phyloP scores from a whole-genome alignment of 768 basidiomycete species.

The Pleurotus eryngii region DNA sequence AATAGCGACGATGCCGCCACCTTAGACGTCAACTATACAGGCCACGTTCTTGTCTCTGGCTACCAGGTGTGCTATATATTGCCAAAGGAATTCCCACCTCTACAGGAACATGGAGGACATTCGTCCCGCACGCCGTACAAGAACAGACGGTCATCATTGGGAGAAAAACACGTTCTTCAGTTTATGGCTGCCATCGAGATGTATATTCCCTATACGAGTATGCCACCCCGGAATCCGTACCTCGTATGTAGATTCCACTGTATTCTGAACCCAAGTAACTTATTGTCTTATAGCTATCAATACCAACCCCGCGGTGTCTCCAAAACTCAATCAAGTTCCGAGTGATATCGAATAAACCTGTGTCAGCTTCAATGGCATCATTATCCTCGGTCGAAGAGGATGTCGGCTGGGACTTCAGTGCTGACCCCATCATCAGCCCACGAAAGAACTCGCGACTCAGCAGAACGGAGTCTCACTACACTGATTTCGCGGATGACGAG shows the following conservation, averaged over 20 bases:
- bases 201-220: slow-evolving; percentile 65
- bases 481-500: slow-evolving; percentile 78
- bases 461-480: slow-evolving; percentile 54
- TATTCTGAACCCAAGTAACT: not conserved
- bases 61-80: slow-evolving; percentile 76
- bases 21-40: slow-evolving; percentile 67
- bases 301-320: slow-evolving; percentile 75
- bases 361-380: slow-evolving; percentile 64
- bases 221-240: slow-evolving; percentile 72
- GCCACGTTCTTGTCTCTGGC: slow-evolving; percentile 71
- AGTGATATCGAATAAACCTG: slow-evolving; percentile 60
- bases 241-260: slow-evolving; percentile 42
- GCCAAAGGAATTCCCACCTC: slow-evolving; percentile 59
- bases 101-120: slow-evolving; percentile 22
- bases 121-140: slow-evolving; percentile 21
- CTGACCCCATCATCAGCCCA: slow-evolving; percentile 73
- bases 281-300: slow-evolving; percentile 50
- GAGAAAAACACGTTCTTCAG: slow-evolving; percentile 59
- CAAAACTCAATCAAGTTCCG: slow-evolving; percentile 73
- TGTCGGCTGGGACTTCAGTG: slow-evolving; percentile 68
- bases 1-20: slow-evolving; percentile 32
- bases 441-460: slow-evolving; percentile 41
- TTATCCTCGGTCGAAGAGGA: slow-evolving; percentile 77
- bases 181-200: slow-evolving; percentile 83
- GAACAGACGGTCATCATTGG: slow-evolving; percentile 50